phyloP scores from a whole-genome alignment of 2,329 filamentous ascomycete species.

The Ampelomyces quisqualis region DNA sequence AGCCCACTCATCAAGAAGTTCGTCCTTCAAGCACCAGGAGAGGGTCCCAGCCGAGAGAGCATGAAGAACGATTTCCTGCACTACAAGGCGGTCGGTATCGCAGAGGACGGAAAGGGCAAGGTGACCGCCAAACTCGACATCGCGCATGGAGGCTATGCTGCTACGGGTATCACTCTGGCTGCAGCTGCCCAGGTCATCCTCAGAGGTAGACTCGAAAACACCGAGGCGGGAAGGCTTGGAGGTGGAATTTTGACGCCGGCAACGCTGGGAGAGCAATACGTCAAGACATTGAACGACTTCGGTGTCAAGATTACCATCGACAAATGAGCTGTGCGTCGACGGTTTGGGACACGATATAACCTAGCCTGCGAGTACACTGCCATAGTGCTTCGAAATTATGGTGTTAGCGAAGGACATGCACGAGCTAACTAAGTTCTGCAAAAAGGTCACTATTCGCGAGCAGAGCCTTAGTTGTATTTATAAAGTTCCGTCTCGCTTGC shows the following conservation, averaged over 20 bases:
- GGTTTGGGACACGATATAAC: no score
- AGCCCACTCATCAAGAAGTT: slow-evolving; percentile 33
- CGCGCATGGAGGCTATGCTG: slow-evolving; percentile 64
- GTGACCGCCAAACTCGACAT: slow-evolving; percentile 59
- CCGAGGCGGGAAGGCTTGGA: slow-evolving; percentile 54
- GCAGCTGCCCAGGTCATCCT: slow-evolving; percentile 67
- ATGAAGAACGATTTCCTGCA: slow-evolving; percentile 62
- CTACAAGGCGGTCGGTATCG: slow-evolving; percentile 64
- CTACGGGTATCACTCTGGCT: slow-evolving; percentile 64
- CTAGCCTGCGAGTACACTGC: no score
- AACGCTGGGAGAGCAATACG: slow-evolving; percentile 65
- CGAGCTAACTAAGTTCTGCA: no score
- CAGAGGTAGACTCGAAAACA: slow-evolving; percentile 55
- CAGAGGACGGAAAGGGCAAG: slow-evolving; percentile 53
- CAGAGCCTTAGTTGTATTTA: no score
- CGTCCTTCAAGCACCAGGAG: slow-evolving; percentile 31
- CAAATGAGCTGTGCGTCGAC: no score
- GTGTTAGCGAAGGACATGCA: no score
- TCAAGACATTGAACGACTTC: slow-evolving; percentile 61
- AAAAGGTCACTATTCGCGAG: no score
- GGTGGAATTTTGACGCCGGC: slow-evolving; percentile 74
- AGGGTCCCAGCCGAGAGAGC: slow-evolving; percentile 49
- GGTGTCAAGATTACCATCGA: slow-evolving; percentile 59
- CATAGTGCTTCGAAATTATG: no score
- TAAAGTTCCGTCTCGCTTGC: no score